Evolutionary conservation across 495 filamentous ascomycete genomes (phyloP).

Genomic region (Platismatia glauca): DNA sequence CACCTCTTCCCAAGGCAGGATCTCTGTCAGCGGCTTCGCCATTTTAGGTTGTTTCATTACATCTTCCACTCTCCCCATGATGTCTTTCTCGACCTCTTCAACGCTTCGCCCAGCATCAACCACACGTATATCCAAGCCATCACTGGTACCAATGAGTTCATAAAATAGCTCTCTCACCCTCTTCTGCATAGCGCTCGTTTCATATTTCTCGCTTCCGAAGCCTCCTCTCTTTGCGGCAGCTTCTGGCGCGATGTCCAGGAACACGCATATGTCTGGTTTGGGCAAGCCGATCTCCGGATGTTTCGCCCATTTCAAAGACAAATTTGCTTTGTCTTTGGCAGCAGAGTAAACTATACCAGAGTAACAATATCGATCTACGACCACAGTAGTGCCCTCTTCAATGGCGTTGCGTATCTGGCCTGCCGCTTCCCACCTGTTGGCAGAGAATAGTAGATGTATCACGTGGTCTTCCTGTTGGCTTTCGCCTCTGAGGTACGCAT

Average conservation of each 20-base stretch:
- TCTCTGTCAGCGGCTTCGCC: conserved; percentile 33
- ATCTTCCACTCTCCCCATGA: conserved; percentile 47
- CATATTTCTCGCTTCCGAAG: conserved; percentile 83
- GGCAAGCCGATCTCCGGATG: conserved; percentile 82
- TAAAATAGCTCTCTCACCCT: conserved; percentile 68
- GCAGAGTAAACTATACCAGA: conserved; percentile 90
- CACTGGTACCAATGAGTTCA: conserved; percentile 33
- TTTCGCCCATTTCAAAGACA: conserved; percentile 69
- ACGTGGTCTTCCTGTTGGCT: conserved; percentile 78
- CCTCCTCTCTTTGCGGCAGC: conserved; percentile 69
- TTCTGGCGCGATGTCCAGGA: conserved; percentile 67
- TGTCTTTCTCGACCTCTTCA: conserved; percentile 49
- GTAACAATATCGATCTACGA: conserved; percentile 91
- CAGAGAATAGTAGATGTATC: conserved; percentile 91
- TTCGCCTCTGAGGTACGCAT: conserved; percentile 69
- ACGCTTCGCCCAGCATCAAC: conserved; percentile 48
- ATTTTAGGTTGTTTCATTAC: conserved; percentile 33
- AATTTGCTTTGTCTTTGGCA: conserved; percentile 66
- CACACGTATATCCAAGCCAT: conserved; percentile 30
- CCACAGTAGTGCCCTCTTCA: conserved; percentile 56
- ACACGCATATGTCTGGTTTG: conserved; percentile 77
- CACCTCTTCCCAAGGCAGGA: conserved; percentile 34
- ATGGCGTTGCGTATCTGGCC: conserved; percentile 56
- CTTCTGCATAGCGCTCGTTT: conserved; percentile 73
- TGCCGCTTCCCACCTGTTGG: conserved; percentile 88